A percentile compares a stretch with the other conserved stretches of the same genome.
Evolutionary conservation across 2,329 filamentous ascomycete species (phyloP).

Genomic region (Beauveria sp.): DNA sequence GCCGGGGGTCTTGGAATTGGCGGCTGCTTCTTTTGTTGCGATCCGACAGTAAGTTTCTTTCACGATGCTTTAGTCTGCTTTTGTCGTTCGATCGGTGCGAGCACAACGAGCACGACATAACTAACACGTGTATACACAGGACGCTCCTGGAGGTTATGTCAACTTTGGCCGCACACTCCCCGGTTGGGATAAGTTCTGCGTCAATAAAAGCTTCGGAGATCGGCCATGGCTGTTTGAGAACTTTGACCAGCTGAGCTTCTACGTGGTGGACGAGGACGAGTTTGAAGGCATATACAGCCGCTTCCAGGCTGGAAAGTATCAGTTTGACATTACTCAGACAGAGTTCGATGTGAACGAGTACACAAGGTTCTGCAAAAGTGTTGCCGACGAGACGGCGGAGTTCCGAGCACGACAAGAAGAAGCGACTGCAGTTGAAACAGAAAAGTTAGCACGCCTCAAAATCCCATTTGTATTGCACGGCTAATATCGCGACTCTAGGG

Average conservation of each 20-base stretch:
- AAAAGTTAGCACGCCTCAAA: constrained; percentile 11
- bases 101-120: neutral
- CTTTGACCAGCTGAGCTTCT: constrained; percentile 26
- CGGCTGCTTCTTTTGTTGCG: constrained; percentile 24
- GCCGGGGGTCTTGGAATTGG: constrained; percentile 26
- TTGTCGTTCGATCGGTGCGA: neutral
- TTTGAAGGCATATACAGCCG: constrained; percentile 19
- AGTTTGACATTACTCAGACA: constrained; percentile 19
- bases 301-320: constrained; percentile 23
- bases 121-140: constrained; percentile 7
- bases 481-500: neutral
- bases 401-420: constrained; percentile 16
- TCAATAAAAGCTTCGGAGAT: constrained; percentile 20
- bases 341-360: constrained; percentile 24
- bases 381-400: constrained; percentile 15
- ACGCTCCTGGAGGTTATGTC: constrained; percentile 29
- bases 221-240: constrained; percentile 29
- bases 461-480: neutral
- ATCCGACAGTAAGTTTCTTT: constrained; percentile 17
- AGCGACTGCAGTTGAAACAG: constrained; percentile 16
- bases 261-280: constrained; percentile 23
- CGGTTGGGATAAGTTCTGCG: constrained; percentile 26
- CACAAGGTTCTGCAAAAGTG: constrained; percentile 17
- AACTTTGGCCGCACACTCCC: constrained; percentile 23
- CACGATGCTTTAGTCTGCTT: too few relatives aligned